A percentile compares a stretch with the other conserved stretches of the same genome.
These are phyloP conservation scores for Fabrea salina DNA, from an alignment of 169 alveolate genomes.

Conservation along the genomic window DNA sequence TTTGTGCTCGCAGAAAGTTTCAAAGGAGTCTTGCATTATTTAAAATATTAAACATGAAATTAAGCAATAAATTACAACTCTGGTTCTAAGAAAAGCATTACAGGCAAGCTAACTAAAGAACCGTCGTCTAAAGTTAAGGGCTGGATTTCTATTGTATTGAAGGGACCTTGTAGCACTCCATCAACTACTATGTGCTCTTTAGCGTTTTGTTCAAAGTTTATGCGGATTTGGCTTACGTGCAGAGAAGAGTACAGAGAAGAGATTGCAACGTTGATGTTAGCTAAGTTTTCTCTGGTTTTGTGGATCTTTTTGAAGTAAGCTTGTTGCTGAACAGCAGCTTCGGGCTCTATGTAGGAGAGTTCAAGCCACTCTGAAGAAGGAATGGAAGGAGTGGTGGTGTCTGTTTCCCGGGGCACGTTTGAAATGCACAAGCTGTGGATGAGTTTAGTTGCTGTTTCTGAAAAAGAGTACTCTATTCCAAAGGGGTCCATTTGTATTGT, in stretches of 20 bases:
- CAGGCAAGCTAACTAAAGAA: background rate
- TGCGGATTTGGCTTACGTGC: background rate
- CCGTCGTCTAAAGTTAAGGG: background rate
- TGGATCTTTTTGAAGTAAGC: background rate
- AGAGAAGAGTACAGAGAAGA: background rate
- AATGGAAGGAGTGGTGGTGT: background rate
- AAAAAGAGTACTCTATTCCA: background rate
- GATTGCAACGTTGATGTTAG: constrained; percentile 6
- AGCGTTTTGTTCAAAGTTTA: background rate
- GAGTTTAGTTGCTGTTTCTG: background rate
- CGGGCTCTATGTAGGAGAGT: constrained; percentile 1
- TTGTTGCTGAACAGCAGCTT: constrained; percentile 1
- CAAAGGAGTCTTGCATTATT: background rate
- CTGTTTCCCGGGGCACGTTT: constrained; percentile 22
- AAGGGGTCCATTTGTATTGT: background rate
- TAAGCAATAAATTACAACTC: background rate
- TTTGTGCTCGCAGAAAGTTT: too few relatives aligned
- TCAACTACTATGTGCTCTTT: constrained; percentile 7
- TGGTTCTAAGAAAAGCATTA: background rate
- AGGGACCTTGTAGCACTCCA: constrained; percentile 17
- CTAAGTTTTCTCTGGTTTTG: background rate
- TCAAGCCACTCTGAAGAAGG: constrained; percentile 35
- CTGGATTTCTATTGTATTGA: background rate
- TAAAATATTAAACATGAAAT: background rate
- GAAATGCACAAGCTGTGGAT: constrained; percentile 4